Conservation (phyloP, 768 basidiomycete genomes). For the Megacollybia marginata region DNA sequence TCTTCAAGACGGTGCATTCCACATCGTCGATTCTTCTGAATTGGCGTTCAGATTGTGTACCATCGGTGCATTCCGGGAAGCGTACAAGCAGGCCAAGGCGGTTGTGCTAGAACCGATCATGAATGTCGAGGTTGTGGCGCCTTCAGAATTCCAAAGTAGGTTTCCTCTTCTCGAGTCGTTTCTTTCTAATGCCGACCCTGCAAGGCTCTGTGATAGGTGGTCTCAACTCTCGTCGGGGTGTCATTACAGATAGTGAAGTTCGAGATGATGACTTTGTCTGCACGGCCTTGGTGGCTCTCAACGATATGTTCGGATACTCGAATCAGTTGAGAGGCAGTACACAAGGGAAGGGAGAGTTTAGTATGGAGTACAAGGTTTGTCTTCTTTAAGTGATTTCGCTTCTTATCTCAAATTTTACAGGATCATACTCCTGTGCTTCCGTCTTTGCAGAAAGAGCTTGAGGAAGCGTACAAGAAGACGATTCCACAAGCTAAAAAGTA, state of each 20-base stretch:
- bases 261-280: slow-evolving; percentile 96
- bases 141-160: slow-evolving; percentile 88
- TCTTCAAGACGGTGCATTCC: slow-evolving; percentile 86
- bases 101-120: slow-evolving; percentile 97
- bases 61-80: slow-evolving; percentile 89
- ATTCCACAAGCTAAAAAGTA: slow-evolving; percentile 67
- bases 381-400: neutral
- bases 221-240: slow-evolving; percentile 85
- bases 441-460: slow-evolving; percentile 81
- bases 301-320: slow-evolving; percentile 98
- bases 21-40: slow-evolving; percentile 94
- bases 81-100: slow-evolving; percentile 66
- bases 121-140: slow-evolving; percentile 96
- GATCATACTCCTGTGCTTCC: slow-evolving; percentile 80
- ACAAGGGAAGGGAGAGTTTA: slow-evolving; percentile 91
- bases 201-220: slow-evolving; percentile 86
- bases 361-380: slow-evolving; percentile 71
- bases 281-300: slow-evolving; percentile 85
- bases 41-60: slow-evolving; percentile 89
- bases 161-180: slow-evolving; percentile 5
- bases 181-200: slow-evolving; percentile 1
- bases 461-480: slow-evolving; percentile 80
- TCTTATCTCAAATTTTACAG: slow-evolving; percentile 24
- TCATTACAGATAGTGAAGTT: slow-evolving; percentile 92
- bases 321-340: slow-evolving; percentile 88